phyloP scores from a whole-genome alignment of 2,329 filamentous ascomycete species.

The Xylaria sp. region DNA sequence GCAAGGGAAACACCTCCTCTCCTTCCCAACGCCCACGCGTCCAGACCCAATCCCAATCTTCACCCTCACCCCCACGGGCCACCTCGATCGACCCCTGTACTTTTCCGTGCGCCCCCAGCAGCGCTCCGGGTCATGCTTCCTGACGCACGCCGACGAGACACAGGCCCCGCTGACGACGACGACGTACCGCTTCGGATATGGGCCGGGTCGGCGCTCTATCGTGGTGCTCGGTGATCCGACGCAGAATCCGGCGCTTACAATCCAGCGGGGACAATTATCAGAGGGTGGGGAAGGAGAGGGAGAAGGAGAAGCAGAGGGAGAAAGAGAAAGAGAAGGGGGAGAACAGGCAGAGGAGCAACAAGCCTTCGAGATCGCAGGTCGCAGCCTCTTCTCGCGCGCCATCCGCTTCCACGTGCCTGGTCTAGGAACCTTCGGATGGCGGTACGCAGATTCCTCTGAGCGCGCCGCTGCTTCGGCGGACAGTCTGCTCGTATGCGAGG shows the following conservation, averaged over 20 bases:
- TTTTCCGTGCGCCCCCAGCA: slow-evolving; percentile 61
- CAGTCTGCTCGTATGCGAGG: slow-evolving; percentile 64
- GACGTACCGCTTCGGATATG: slow-evolving; percentile 54
- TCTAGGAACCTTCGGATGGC: slow-evolving; percentile 31
- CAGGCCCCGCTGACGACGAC: slow-evolving; percentile 59
- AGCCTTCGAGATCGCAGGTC: slow-evolving; percentile 46
- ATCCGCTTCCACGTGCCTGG: slow-evolving; percentile 26
- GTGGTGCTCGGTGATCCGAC: slow-evolving; percentile 50
- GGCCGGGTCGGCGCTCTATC: slow-evolving; percentile 63
- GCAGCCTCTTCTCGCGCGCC: slow-evolving; percentile 51
- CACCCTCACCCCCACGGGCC: slow-evolving; percentile 50
- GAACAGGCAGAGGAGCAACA: not conserved
- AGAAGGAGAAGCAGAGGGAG: not conserved
- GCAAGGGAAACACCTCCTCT: slow-evolving; percentile 56
- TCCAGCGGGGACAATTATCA: not conserved
- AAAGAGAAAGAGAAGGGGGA: not conserved
- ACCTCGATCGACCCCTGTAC: slow-evolving; percentile 58
- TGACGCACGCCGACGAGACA: slow-evolving; percentile 55
- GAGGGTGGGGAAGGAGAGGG: not conserved
- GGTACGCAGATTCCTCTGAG: slow-evolving; percentile 30
- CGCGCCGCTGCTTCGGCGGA: slow-evolving; percentile 33
- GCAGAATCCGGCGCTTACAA: not conserved
- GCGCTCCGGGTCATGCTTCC: slow-evolving; percentile 60
- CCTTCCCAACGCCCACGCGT: slow-evolving; percentile 51
- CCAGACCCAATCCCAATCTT: slow-evolving; percentile 57